phyloP scores from a whole-genome alignment of 2,329 filamentous ascomycete species.

The Colletotrichum nymphaeae region DNA sequence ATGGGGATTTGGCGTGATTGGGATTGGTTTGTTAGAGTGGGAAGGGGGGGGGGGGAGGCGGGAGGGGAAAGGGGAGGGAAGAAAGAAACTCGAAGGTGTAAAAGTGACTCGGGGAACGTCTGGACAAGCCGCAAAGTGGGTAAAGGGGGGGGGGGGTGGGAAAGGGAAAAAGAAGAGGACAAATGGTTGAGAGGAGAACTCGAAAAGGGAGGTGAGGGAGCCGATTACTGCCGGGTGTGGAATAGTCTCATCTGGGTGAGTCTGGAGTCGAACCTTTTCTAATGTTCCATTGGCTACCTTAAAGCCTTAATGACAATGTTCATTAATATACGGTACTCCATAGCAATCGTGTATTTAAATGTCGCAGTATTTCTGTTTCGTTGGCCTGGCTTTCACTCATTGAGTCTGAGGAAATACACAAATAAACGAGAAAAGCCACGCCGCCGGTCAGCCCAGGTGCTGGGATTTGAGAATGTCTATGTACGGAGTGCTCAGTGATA shows the following conservation, averaged over 20 bases:
- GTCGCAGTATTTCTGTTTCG: not conserved
- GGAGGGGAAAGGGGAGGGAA: not conserved
- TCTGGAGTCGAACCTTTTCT: not conserved
- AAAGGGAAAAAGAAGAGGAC: not conserved
- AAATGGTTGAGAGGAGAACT: not conserved
- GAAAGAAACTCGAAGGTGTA: not conserved
- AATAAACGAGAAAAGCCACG: too few relatives aligned
- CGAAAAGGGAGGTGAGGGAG: not conserved
- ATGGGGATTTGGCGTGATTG: conserved; percentile 3
- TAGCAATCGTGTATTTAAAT: not conserved
- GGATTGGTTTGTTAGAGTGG: not conserved
- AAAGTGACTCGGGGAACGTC: too few relatives aligned
- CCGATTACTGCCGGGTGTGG: not conserved
- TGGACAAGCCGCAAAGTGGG: too few relatives aligned
- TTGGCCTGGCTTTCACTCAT: not conserved
- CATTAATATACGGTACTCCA: too few relatives aligned
- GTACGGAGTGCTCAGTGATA: too few relatives aligned
- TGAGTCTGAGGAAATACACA: too few relatives aligned
- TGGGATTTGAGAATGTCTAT: too few relatives aligned
- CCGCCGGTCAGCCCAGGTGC: not conserved
- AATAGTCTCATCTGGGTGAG: not conserved
- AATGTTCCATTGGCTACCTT: not conserved
- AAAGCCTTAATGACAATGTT: too few relatives aligned
- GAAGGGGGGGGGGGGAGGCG: not conserved
- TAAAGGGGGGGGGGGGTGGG: not conserved